Evolutionary conservation across 805 yeast genomes (phyloP).

Genomic region (Sugiyamaella smithiae): DNA sequence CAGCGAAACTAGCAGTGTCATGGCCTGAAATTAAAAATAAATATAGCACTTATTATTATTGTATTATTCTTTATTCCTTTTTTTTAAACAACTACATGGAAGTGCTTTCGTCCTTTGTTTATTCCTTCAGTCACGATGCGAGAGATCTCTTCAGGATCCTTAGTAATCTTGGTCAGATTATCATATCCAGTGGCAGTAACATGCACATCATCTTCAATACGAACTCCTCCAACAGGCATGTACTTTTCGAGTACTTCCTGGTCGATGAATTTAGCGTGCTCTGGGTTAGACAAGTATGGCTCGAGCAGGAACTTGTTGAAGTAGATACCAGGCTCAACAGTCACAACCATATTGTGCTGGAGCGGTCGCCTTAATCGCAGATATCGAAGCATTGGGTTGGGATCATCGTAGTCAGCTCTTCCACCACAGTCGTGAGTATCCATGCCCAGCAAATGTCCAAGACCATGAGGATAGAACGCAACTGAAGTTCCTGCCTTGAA

Average conservation of each 20-base stretch:
- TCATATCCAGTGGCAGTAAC: conserved; percentile 76
- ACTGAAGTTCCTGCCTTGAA: conserved; percentile 67
- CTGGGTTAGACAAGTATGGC: conserved; percentile 46
- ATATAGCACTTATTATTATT: neutral
- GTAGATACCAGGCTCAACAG: conserved; percentile 94
- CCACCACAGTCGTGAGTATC: conserved; percentile 98
- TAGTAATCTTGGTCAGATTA: conserved; percentile 77
- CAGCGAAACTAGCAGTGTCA: neutral
- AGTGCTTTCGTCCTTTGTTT: conserved; percentile 55
- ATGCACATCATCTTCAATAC: conserved; percentile 90
- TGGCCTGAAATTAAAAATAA: conserved; percentile 3
- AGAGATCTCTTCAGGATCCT: conserved; percentile 80
- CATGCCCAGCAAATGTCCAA: conserved; percentile 91
- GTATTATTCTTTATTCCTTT: neutral
- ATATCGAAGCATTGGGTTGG: conserved; percentile 70
- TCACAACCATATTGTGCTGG: conserved; percentile 75
- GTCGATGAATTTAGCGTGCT: conserved; percentile 58
- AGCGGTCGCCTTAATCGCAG: conserved; percentile 77
- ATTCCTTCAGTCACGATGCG: conserved; percentile 68
- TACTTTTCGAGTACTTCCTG: conserved; percentile 66
- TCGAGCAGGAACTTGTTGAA: conserved; percentile 80
- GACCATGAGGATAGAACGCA: conserved; percentile 90
- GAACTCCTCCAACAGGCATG: conserved; percentile 92
- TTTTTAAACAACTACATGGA: conserved; percentile 53
- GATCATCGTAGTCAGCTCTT: conserved; percentile 76